Evolutionary conservation across 2,329 filamentous ascomycete species (phyloP).

Genomic region (Immersiporthe knoxdaviesiana): DNA sequence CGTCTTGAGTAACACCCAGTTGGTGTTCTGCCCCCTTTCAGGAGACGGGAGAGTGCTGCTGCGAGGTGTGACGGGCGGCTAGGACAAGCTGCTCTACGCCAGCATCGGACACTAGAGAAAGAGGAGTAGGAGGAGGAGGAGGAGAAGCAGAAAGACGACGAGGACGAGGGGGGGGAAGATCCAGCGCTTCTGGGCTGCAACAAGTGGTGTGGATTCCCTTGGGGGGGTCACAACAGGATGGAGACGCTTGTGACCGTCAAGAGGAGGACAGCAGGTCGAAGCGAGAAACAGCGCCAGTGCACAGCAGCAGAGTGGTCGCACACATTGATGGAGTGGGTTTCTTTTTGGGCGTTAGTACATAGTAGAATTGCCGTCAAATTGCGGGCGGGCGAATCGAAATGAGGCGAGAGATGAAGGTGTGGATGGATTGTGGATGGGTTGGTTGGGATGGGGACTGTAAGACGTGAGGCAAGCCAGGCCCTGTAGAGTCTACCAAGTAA

Average conservation of each 20-base stretch:
- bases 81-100: background rate
- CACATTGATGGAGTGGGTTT: constrained; percentile 5
- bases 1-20: background rate
- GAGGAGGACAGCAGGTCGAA: background rate
- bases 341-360: background rate
- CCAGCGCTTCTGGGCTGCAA: constrained; percentile 2
- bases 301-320: constrained; percentile 2
- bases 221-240: background rate
- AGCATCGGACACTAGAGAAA: background rate
- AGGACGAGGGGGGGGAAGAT: background rate
- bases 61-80: background rate
- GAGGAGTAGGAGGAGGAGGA: background rate
- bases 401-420: constrained; percentile 20
- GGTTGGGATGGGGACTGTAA: background rate
- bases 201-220: background rate
- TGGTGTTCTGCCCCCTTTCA: background rate
- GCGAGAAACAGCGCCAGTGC: constrained; percentile 5
- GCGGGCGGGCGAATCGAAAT: constrained; percentile 17
- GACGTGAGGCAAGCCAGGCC: background rate
- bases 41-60: background rate
- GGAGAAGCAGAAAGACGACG: background rate
- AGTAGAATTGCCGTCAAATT: constrained; percentile 18
- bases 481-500: background rate
- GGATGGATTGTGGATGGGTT: background rate
- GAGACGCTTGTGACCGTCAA: background rate